A percentile compares a stretch with the other conserved stretches of the same genome.
These are phyloP conservation scores for Leccinellum rugosiceps DNA, from an alignment of 768 basidiomycete genomes.

Conservation along the genomic window DNA sequence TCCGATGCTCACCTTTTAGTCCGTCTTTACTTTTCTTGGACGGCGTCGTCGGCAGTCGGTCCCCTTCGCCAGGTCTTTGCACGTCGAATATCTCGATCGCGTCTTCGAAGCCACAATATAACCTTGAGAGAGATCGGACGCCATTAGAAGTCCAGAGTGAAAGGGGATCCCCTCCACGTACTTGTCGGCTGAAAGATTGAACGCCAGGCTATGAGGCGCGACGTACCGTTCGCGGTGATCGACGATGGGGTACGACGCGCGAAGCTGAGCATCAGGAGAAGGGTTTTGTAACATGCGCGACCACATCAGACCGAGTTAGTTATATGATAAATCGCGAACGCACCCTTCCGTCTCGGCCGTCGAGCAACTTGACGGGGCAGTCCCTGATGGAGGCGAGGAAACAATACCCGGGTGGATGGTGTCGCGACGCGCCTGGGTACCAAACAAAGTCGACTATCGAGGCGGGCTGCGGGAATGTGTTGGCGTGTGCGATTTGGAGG, in stretches of 20 bases:
- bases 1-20: conserved; percentile 64
- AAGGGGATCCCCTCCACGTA: conserved; percentile 25
- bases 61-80: conserved; percentile 67
- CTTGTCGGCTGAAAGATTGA: conserved; percentile 68
- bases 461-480: conserved; percentile 51
- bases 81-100: conserved; percentile 87
- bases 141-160: neutral
- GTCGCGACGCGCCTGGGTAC: conserved; percentile 73
- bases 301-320: neutral
- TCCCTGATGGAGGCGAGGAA: conserved; percentile 84
- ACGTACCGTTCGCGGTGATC: conserved; percentile 92
- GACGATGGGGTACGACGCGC: conserved; percentile 88
- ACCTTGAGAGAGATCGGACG: conserved; percentile 28
- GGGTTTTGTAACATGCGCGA: too few relatives aligned
- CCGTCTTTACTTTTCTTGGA: conserved; percentile 80
- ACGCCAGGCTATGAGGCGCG: conserved; percentile 81
- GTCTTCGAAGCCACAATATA: conserved; percentile 86
- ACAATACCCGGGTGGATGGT: conserved; percentile 66
- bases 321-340: conserved; percentile 11
- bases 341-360: conserved; percentile 76
- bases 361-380: conserved; percentile 79
- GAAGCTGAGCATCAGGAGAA: conserved; percentile 49
- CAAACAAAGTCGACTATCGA: conserved; percentile 79
- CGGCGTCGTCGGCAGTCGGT: conserved; percentile 64
- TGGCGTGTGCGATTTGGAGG: conserved; percentile 11